Base-by-base conservation (phyloP, 352 stramenopile genomes). In the Phytophthora hybrid region DNA sequence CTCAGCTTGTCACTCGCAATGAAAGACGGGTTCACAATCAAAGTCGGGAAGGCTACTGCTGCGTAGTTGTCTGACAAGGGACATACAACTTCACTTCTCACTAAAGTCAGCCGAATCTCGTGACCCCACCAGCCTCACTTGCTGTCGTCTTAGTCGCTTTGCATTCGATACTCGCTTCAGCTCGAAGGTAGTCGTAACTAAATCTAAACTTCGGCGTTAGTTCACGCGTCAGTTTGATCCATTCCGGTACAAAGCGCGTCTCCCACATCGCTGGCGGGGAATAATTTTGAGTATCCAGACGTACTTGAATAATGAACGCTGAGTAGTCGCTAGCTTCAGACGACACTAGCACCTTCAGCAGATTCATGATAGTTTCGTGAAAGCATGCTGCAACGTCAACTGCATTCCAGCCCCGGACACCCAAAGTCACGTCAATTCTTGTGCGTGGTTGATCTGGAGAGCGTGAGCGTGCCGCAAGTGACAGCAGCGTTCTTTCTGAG, bases 1-100 rank as follows among this genome's bases (percentile, higher is more conserved):
- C n/a, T 76, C 4, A 66, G 63, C 14, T 29, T 82, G 55, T 74
- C 74, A 41, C 69, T 84, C 8, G 58, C 74, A 23, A 70, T 82
- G 46, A 83, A 81, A 58, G 71, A 73, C 23, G 62, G 59, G 4
- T 53, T 79, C 58, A 67, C 71, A 10, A 59, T 79, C 56, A 47
- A 31, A 10, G 39, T 76, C 2, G 32, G 1, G 4, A 37, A 66
- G 34, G 34, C 34, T 13, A 41, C 34, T 4, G 10, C 9, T 16
- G 34, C 10, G 34, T 41, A 41, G 34, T 41, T 41, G 34, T 13
- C 34, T 41, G 34, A 41, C 23, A 26, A 26, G 23, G 23, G 23
- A 26, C 23, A 26, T 1, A 26, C 0, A 26, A 5, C 8, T 41
- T 4, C 9, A 41, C 34, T 41, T 13, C 23, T 26, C 23, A 26